A percentile compares a stretch with the other conserved stretches of the same genome.
Conservation (phyloP, 1,139 yeast genomes). For the Diutina neorugosa region DNA sequence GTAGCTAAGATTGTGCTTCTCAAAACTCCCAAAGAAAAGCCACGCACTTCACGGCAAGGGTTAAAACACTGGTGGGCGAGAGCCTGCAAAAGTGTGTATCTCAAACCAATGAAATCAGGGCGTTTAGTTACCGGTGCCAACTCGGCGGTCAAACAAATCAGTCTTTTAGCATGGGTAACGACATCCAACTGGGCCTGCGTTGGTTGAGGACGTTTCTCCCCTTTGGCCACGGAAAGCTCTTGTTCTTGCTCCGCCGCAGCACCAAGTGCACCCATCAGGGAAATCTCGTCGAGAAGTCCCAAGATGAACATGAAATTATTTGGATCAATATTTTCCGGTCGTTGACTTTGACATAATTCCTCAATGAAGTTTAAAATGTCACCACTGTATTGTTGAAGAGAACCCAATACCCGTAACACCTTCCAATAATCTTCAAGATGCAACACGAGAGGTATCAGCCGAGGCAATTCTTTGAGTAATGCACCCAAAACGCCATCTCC, state of each 20-base stretch:
- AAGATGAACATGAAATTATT: constrained; percentile 51
- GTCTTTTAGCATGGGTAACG: constrained; percentile 45
- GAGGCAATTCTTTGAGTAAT: constrained; percentile 27
- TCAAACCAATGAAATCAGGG: constrained; percentile 14
- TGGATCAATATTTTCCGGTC: constrained; percentile 22
- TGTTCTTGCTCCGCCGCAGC: constrained; percentile 63
- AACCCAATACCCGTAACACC: constrained; percentile 43
- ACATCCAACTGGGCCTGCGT: constrained; percentile 34
- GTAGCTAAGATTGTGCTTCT: constrained; percentile 31
- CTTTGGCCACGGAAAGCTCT: constrained; percentile 12
- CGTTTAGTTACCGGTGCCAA: constrained; percentile 20
- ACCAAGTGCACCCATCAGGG: constrained; percentile 74
- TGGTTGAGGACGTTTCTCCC: constrained; percentile 12
- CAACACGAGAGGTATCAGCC: constrained; percentile 33
- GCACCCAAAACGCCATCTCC: constrained; percentile 45
- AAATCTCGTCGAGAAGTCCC: constrained; percentile 68
- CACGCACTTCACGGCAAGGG: constrained; percentile 69
- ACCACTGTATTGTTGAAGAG: constrained; percentile 39
- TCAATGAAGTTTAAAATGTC: constrained; percentile 40
- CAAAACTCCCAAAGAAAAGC: constrained; percentile 47
- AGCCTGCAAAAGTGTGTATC: constrained; percentile 58
- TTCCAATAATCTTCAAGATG: constrained; percentile 52
- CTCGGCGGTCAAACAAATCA: constrained; percentile 48
- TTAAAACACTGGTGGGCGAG: constrained; percentile 82
- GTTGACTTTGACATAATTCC: constrained; percentile 23